Percentiles rank a stretch among this genome's conserved stretches.
Evolutionary conservation across 768 basidiomycete genomes (phyloP).

Genomic region (Termitomyces bulborhizus): DNA sequence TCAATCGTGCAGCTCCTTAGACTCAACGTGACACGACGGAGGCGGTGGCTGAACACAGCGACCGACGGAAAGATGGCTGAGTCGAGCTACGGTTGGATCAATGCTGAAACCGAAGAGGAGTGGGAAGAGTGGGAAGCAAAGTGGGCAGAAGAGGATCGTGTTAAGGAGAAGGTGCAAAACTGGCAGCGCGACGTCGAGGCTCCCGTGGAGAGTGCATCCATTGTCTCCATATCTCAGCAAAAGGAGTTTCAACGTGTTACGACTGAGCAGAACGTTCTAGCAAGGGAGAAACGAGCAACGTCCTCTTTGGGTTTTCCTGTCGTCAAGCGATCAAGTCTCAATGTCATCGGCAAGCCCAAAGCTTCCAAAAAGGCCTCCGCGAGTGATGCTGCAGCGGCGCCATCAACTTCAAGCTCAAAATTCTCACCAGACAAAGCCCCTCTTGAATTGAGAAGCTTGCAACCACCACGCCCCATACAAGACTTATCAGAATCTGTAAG

Average conservation of each 20-base stretch:
- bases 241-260: neutral
- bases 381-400: neutral
- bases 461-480: conserved; percentile 8
- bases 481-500: conserved; percentile 24
- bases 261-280: neutral
- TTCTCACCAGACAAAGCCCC: neutral
- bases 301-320: conserved; percentile 38
- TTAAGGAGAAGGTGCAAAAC: conserved; percentile 21
- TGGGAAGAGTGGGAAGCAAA: conserved; percentile 42
- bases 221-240: conserved; percentile 8
- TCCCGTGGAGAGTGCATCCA: conserved; percentile 1
- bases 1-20: conserved; percentile 32
- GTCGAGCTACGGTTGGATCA: conserved; percentile 27
- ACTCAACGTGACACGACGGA: conserved; percentile 33
- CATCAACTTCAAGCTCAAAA: conserved; percentile 3
- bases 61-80: conserved; percentile 16
- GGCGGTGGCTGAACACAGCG: conserved; percentile 22
- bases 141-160: conserved; percentile 19
- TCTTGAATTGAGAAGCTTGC: neutral
- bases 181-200: conserved; percentile 19
- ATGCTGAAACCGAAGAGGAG: conserved; percentile 38
- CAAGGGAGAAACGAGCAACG: conserved; percentile 7
- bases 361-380: neutral
- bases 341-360: conserved; percentile 19
- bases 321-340: conserved; percentile 28